Evolutionary conservation across 495 filamentous ascomycete species (phyloP), one percentile per base, ranked within the genome.

Genomic region (Xylaria castorea): DNA sequence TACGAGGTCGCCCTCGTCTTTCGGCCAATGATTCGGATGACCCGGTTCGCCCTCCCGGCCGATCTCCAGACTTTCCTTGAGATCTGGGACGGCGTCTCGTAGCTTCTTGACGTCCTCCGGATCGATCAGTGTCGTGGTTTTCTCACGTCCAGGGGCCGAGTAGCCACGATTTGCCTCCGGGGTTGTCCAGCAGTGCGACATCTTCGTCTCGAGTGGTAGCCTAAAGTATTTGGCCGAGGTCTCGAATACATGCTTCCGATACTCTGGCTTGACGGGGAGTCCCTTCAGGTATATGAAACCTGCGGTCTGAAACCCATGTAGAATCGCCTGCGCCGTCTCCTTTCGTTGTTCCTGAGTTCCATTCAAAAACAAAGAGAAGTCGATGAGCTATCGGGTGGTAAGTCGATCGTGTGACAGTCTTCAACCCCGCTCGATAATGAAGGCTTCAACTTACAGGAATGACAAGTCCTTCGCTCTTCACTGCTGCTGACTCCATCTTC

Each of bases 251-350:
- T 80, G 78, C 44, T 84, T 77, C 18, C 92, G 77, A n/a, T 87
- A 85, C 20, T 86, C 82, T 14, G 87, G 80, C 0, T 91, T 85
- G 68, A 98, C 92, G 36, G 88, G 84, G 76, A 93, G 91, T 77
- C 94, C 90, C 65, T 89, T 92, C 55, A 98, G 89, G 81, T 98
- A 98, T 77, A 97, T 88, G 82, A 98, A 98, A 42, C 95, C 95
- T 5, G 93, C 93, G 11, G 87, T 90, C 70, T 92, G 91, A 83
- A 98, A 97, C 25, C 93, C 95, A 30, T 88, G 75, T 32, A 94
- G 89, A 71, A 98, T 89, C 48, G 91, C 86, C 36, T 88, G 78
- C 2, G 94, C 95, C 7, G 92, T 90, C 58, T 87, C 76, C 67
- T 86, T 83, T 72, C 91, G 92, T 57, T 92, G 85, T 42, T 88